These are phyloP conservation scores for Omphalea diandra DNA, from an alignment of 441 rosid genomes.

Conservation along the genomic window DNA sequence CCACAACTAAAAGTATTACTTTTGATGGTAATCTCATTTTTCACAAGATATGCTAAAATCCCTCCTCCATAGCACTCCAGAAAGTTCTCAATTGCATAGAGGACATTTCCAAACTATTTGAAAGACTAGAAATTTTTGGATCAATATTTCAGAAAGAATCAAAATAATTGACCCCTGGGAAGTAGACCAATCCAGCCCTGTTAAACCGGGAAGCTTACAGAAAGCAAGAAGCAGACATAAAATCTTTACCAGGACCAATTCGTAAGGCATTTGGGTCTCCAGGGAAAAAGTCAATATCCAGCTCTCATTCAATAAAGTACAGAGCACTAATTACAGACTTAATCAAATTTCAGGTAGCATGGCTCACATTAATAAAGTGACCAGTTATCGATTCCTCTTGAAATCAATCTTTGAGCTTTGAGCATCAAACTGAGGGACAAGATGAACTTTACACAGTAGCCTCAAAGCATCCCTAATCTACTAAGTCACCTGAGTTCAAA, in stretches of 20 bases:
- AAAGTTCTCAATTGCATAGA: background rate
- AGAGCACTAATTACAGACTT: background rate
- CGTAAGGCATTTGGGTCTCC: background rate
- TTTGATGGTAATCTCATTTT: background rate
- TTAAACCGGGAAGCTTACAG: slow-evolving; percentile 4
- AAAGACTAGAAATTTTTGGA: background rate
- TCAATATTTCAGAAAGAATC: background rate
- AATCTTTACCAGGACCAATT: background rate
- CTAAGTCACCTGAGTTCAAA: background rate
- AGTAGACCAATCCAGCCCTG: background rate
- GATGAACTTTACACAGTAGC: background rate
- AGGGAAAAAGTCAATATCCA: background rate
- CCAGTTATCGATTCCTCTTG: background rate
- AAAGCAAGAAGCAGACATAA: background rate
- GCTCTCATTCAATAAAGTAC: background rate
- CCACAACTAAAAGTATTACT: background rate
- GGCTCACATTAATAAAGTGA: background rate
- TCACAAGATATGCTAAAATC: slow-evolving; percentile 3
- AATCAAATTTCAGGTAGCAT: background rate
- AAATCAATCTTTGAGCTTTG: background rate
- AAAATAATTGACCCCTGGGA: too few species aligned
- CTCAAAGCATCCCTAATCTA: background rate
- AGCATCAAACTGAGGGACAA: background rate
- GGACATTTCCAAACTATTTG: background rate
- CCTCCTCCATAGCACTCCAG: background rate